These are phyloP conservation scores for Bretschneidera sinensis DNA, from an alignment of 345 rosid genomes.

Conservation along the genomic window DNA sequence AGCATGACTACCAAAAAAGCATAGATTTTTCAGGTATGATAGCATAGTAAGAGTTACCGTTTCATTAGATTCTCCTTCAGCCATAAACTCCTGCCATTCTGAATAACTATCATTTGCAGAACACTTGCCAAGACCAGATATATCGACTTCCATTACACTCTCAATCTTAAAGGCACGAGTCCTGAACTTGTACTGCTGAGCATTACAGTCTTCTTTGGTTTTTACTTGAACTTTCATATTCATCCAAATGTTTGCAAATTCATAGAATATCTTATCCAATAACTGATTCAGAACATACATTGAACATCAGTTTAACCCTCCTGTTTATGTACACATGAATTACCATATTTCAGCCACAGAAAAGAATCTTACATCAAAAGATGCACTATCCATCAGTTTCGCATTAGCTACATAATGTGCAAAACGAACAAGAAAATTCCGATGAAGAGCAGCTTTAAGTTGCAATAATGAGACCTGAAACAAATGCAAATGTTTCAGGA, in stretches of 20 bases:
- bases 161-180: slow-evolving; percentile 72
- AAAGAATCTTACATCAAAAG: slow-evolving; percentile 55
- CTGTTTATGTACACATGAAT: not conserved
- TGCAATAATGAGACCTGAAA: slow-evolving; percentile 50
- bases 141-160: slow-evolving; percentile 68
- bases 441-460: slow-evolving; percentile 47
- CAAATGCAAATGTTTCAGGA: not conserved
- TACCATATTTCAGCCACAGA: not conserved
- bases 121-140: slow-evolving; percentile 50
- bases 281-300: slow-evolving; percentile 38
- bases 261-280: slow-evolving; percentile 56
- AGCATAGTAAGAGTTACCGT: slow-evolving; percentile 37
- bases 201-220: slow-evolving; percentile 49
- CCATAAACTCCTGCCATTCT: slow-evolving; percentile 74
- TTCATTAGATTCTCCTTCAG: slow-evolving; percentile 51
- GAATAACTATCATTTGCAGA: slow-evolving; percentile 51
- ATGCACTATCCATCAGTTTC: slow-evolving; percentile 47
- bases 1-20: not conserved
- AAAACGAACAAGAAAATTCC: slow-evolving; percentile 56
- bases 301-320: slow-evolving; percentile 22
- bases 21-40: slow-evolving; percentile 9
- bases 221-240: slow-evolving; percentile 62
- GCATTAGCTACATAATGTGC: slow-evolving; percentile 54
- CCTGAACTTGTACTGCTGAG: slow-evolving; percentile 66
- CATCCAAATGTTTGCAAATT: slow-evolving; percentile 69